Evolutionary conservation across 1,139 yeast genomes (phyloP), one percentile per base, ranked within the genome.

Genomic region (Pichia sp.): DNA sequence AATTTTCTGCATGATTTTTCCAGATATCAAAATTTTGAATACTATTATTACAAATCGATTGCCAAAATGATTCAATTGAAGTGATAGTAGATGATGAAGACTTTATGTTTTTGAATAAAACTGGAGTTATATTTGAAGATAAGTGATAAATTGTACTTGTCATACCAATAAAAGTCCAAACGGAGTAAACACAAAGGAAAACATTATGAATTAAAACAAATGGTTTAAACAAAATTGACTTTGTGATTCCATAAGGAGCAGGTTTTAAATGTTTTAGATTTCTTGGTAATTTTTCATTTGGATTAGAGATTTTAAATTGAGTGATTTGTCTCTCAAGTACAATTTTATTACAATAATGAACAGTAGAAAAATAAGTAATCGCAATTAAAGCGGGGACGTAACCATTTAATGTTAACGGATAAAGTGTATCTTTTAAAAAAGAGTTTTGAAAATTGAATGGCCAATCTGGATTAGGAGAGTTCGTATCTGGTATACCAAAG

Each of bases 121-220:
- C 56, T 3, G 73, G 71, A 22, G 67, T 55, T 30, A 70, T 56
- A 31, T 60, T 58, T 48, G 60, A 60, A 1, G 67, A 71, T 62
- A 56, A 67, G 53, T 57, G 65, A 52, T 71, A 66, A 60, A 83
- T 78, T 29, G 84, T 73, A 16, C 72, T 62, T 31, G 78, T 67
- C 83, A 84, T 83, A n/a, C 89, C 88, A 19, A 80, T 51, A 60
- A 83, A 83, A 8, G 90, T 83, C 89, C 89, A 84, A 34, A 79
- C 77, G 5, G 89, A 83, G 70, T 84, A 84, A 31, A 73, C 67
- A 64, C 89, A 84, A 47, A 84, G 75, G 46, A 79, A 76, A 25
- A 81, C 62, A 64, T 84, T 84, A 69, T 84, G 93, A 44, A 80
- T 61, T 25, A 84, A 66, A 19, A 84, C 89, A 55, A 84, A 74